Conservation (phyloP, 2,329 filamentous ascomycete species). For the Fusarium pininemorale region DNA sequence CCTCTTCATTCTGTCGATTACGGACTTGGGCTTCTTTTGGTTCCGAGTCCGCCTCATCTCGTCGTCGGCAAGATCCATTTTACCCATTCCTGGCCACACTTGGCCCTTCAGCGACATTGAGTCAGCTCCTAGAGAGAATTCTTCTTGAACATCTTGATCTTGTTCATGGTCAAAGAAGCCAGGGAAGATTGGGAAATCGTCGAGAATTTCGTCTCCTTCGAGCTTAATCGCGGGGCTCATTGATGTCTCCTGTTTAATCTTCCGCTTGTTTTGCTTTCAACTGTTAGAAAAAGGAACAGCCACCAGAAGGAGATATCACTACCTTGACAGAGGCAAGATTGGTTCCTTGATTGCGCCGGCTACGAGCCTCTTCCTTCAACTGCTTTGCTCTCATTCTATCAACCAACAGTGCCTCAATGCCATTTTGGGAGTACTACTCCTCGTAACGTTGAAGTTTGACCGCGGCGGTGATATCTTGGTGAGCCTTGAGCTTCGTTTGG, state of each 20-base stretch:
- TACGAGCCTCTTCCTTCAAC: conserved; percentile 68
- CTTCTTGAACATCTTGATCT: conserved; percentile 44
- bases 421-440: conserved; percentile 78
- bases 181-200: conserved; percentile 43
- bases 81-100: conserved; percentile 80
- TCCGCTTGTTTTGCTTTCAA: conserved; percentile 44
- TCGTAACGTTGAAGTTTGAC: conserved; percentile 74
- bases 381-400: conserved; percentile 83
- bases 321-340: conserved; percentile 38
- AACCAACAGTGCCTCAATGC: conserved; percentile 77
- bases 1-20: conserved; percentile 72
- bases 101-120: conserved; percentile 70
- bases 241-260: conserved; percentile 38
- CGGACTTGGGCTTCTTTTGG: conserved; percentile 78
- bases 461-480: conserved; percentile 72
- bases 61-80: conserved; percentile 82
- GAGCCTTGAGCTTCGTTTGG: conserved; percentile 78
- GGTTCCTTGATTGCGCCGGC: conserved; percentile 51
- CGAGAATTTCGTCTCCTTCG: conserved; percentile 41
- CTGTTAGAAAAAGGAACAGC: conserved; percentile 12
- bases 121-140: conserved; percentile 40
- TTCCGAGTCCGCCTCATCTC: conserved; percentile 79
- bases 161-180: conserved; percentile 43
- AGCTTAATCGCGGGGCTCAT: conserved; percentile 39
- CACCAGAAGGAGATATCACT: neutral